Evolutionary conservation across 1,284 basidiomycete species (phyloP).

Genomic region (Entoloma clypeatum): DNA sequence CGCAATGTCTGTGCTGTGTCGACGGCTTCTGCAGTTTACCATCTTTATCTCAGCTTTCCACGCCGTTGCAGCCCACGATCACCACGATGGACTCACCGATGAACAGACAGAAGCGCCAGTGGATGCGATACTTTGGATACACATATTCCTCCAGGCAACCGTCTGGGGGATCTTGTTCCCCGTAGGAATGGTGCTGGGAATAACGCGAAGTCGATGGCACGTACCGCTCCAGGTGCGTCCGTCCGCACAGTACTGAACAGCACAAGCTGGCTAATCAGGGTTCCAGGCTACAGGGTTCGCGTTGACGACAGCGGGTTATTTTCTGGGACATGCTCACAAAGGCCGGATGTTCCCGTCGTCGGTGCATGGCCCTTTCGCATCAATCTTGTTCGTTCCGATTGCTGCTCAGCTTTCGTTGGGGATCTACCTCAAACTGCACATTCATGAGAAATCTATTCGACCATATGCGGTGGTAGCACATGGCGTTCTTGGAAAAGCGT

Average conservation of each 20-base stretch:
- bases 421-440: slow-evolving; percentile 90
- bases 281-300: slow-evolving; percentile 61
- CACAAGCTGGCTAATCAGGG: background rate
- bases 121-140: slow-evolving; percentile 75
- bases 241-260: background rate
- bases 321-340: slow-evolving; percentile 79
- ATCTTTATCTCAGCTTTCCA: slow-evolving; percentile 12
- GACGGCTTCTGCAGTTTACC: background rate
- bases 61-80: slow-evolving; percentile 45
- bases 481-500: slow-evolving; percentile 79
- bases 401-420: slow-evolving; percentile 70
- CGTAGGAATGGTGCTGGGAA: slow-evolving; percentile 82
- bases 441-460: slow-evolving; percentile 75
- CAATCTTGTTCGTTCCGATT: slow-evolving; percentile 66
- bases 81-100: slow-evolving; percentile 57
- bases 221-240: slow-evolving; percentile 73
- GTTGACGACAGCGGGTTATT: slow-evolving; percentile 67
- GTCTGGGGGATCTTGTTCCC: slow-evolving; percentile 86
- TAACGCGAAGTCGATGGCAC: slow-evolving; percentile 79
- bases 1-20: background rate
- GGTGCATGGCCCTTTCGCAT: slow-evolving; percentile 69
- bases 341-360: slow-evolving; percentile 71
- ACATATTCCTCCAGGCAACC: slow-evolving; percentile 70
- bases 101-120: slow-evolving; percentile 67
- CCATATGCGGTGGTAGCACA: slow-evolving; percentile 75